phyloP scores from a whole-genome alignment of 768 basidiomycete genomes.

The Tricholoma terreum region DNA sequence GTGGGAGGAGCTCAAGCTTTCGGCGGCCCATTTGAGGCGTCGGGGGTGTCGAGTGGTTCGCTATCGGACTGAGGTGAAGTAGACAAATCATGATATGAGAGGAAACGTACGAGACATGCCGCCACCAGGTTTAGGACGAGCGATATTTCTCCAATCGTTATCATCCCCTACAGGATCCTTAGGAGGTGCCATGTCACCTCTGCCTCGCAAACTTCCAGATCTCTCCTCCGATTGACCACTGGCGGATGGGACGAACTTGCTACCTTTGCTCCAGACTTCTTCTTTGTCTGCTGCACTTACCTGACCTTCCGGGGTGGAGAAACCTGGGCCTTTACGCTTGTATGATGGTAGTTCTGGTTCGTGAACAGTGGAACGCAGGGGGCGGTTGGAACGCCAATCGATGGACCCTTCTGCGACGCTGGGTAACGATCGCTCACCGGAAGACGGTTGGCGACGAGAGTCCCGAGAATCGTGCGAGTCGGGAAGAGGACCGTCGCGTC shows the following conservation, averaged over 20 bases:
- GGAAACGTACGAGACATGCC: slow-evolving; percentile 61
- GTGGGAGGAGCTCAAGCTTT: slow-evolving; percentile 84
- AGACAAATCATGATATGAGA: neutral
- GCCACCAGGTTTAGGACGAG: slow-evolving; percentile 39
- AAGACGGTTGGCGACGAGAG: slow-evolving; percentile 57
- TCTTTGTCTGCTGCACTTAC: slow-evolving; percentile 68
- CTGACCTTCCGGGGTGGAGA: slow-evolving; percentile 42
- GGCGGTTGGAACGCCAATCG: slow-evolving; percentile 72
- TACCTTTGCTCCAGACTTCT: slow-evolving; percentile 73
- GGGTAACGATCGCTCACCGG: slow-evolving; percentile 39
- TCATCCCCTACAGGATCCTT: slow-evolving; percentile 52
- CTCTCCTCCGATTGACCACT: slow-evolving; percentile 35
- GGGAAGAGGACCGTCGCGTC: slow-evolving; percentile 84
- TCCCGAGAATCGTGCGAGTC: slow-evolving; percentile 61
- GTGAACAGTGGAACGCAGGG: slow-evolving; percentile 32
- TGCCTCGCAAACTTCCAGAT: slow-evolving; percentile 48
- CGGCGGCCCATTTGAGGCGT: slow-evolving; percentile 77
- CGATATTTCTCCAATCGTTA: slow-evolving; percentile 62
- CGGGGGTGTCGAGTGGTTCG: slow-evolving; percentile 70
- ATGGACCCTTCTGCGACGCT: slow-evolving; percentile 56
- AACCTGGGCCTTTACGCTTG: slow-evolving; percentile 58
- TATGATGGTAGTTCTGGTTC: slow-evolving; percentile 48
- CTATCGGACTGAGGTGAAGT: slow-evolving; percentile 32
- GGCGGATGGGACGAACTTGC: slow-evolving; percentile 63
- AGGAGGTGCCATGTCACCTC: slow-evolving; percentile 53